Evolutionary conservation across 2,329 filamentous ascomycete species (phyloP).

Genomic region (Sporothrix pseudoabietina): DNA sequence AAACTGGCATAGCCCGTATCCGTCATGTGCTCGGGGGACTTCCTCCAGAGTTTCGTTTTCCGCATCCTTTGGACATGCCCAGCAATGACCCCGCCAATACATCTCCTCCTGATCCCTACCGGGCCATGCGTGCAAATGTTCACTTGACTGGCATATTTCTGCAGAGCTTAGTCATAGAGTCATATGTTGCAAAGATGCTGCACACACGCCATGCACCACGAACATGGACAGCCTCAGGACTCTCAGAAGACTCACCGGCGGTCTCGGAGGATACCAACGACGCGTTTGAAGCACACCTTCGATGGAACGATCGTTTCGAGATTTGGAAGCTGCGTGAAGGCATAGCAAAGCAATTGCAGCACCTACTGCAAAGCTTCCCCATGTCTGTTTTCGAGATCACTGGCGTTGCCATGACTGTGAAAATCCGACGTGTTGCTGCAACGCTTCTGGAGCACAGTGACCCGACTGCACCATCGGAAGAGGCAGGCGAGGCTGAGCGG

Average conservation of each 20-base stretch:
- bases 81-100: not conserved
- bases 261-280: not conserved
- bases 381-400: constrained; percentile 5
- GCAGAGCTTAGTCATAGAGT: constrained; percentile 11
- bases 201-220: constrained; percentile 6
- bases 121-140: constrained; percentile 7
- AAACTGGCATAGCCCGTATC: not conserved
- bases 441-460: constrained; percentile 14
- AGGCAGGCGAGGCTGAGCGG: not conserved
- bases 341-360: constrained; percentile 1
- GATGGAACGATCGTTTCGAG: constrained; percentile 15
- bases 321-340: constrained; percentile 22
- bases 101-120: not conserved
- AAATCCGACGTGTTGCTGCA: constrained; percentile 15
- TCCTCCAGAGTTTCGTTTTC: constrained; percentile 1
- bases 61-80: constrained; percentile 9
- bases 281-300: not conserved
- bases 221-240: not conserved
- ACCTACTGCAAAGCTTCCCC: constrained; percentile 15
- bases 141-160: constrained; percentile 6
- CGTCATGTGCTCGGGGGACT: not conserved
- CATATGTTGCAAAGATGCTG: constrained; percentile 15
- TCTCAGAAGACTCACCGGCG: not conserved
- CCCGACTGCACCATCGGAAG: constrained; percentile 1
- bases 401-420: constrained; percentile 18